These are phyloP conservation scores for Tetrahymena malaccensis DNA, from an alignment of 73 alveolate genomes.

Conservation along the genomic window DNA sequence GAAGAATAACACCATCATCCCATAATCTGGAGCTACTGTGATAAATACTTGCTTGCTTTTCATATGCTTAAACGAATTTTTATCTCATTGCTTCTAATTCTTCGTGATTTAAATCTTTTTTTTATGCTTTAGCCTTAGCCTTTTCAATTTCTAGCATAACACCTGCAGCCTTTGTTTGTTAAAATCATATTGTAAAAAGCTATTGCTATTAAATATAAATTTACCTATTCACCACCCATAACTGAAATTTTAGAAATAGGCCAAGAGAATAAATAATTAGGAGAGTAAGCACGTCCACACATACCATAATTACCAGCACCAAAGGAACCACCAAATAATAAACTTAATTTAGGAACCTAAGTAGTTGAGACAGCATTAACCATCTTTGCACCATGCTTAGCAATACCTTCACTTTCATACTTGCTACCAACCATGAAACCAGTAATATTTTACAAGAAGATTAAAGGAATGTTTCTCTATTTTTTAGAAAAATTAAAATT, in stretches of 20 bases:
- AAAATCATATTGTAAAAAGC: neutral
- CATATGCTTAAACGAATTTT: slow-evolving; percentile 46
- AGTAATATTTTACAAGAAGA: slow-evolving; percentile 84
- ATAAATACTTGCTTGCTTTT: slow-evolving; percentile 70
- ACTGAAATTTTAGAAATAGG: slow-evolving; percentile 89
- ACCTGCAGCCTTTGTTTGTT: slow-evolving; percentile 37
- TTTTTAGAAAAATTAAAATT: too few relatives aligned
- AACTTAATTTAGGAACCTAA: slow-evolving; percentile 87
- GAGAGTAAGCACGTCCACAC: slow-evolving; percentile 96
- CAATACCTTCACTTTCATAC: slow-evolving; percentile 91
- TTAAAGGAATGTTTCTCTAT: slow-evolving; percentile 81
- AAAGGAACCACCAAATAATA: slow-evolving; percentile 77
- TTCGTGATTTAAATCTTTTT: slow-evolving; percentile 46
- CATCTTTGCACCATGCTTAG: slow-evolving; percentile 95
- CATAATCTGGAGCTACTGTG: slow-evolving; percentile 86
- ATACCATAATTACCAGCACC: slow-evolving; percentile 99
- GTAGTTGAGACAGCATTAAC: slow-evolving; percentile 91
- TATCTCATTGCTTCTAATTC: slow-evolving; percentile 39
- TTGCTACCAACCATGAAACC: slow-evolving; percentile 94
- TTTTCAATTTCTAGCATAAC: slow-evolving; percentile 39
- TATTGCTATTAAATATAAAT: neutral
- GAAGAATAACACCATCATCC: slow-evolving; percentile 93
- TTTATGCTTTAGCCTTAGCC: slow-evolving; percentile 38
- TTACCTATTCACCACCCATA: slow-evolving; percentile 94
- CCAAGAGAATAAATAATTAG: slow-evolving; percentile 84